Percentiles rank a stretch among this genome's conserved stretches.
Evolutionary conservation across 2,329 filamentous ascomycete species (phyloP).

Genomic region (Exophiala sideris): DNA sequence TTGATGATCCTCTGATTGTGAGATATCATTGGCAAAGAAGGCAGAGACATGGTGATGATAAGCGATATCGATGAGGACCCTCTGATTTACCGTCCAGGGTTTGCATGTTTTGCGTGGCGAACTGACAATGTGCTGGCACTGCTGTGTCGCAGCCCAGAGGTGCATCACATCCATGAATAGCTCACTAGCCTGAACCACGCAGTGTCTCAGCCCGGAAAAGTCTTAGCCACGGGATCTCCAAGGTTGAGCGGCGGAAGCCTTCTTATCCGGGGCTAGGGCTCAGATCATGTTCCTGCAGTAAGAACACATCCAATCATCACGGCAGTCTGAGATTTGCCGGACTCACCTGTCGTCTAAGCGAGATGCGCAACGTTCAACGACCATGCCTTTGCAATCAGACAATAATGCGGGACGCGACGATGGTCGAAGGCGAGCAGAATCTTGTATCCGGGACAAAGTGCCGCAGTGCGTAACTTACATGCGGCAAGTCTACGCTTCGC

Average conservation of each 20-base stretch:
- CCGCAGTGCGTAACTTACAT: slow-evolving; percentile 13
- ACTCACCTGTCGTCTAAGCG: slow-evolving; percentile 7
- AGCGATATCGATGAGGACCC: slow-evolving; percentile 14
- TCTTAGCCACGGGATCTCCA: slow-evolving; percentile 12
- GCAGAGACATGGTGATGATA: slow-evolving; percentile 14
- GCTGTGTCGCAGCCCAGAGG: slow-evolving; percentile 19
- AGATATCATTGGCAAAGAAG: slow-evolving; percentile 18
- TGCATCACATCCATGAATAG: slow-evolving; percentile 9
- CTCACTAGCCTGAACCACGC: slow-evolving; percentile 13
- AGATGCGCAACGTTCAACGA: slow-evolving; percentile 13
- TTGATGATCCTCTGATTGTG: slow-evolving; percentile 14
- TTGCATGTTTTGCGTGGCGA: slow-evolving; percentile 18
- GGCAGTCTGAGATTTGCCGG: slow-evolving; percentile 15
- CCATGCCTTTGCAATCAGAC: slow-evolving; percentile 13
- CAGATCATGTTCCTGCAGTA: slow-evolving; percentile 13
- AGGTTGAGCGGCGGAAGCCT: slow-evolving; percentile 13
- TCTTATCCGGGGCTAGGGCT: slow-evolving; percentile 9
- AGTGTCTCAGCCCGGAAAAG: slow-evolving; percentile 17
- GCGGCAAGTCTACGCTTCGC: slow-evolving; percentile 11
- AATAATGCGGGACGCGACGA: slow-evolving; percentile 13
- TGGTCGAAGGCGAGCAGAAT: slow-evolving; percentile 14
- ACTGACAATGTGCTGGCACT: slow-evolving; percentile 24
- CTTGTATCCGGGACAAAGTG: slow-evolving; percentile 11
- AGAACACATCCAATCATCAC: slow-evolving; percentile 17
- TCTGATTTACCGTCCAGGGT: slow-evolving; percentile 15